Percentiles rank a stretch among this genome's conserved stretches.
These are phyloP conservation scores for Lodderomyces parapsilosis DNA, from an alignment of 1,139 yeast species.

Conservation along the genomic window DNA sequence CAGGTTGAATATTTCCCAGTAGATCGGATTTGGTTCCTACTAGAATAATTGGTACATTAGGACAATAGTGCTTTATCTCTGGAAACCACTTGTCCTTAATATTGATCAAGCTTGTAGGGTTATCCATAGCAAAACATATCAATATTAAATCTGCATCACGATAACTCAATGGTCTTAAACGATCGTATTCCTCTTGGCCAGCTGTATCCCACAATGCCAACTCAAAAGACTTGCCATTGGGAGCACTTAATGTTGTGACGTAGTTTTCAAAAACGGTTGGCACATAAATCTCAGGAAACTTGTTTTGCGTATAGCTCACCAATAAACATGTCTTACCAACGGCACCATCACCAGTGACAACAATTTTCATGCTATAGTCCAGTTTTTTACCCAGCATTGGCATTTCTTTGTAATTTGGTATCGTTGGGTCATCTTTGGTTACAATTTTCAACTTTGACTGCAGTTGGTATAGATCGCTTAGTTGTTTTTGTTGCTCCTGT, in stretches of 20 bases:
- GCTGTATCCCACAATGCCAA: slow-evolving; percentile 92
- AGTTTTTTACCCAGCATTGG: slow-evolving; percentile 28
- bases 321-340: slow-evolving; percentile 90
- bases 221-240: slow-evolving; percentile 54
- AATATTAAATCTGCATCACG: slow-evolving; percentile 77
- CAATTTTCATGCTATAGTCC: slow-evolving; percentile 56
- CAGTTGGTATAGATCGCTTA: slow-evolving; percentile 18
- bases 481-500: slow-evolving; percentile 28
- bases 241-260: slow-evolving; percentile 60
- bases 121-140: slow-evolving; percentile 74
- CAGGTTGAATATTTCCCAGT: slow-evolving; percentile 38
- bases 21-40: slow-evolving; percentile 82
- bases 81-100: slow-evolving; percentile 85
- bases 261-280: slow-evolving; percentile 91
- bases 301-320: slow-evolving; percentile 77
- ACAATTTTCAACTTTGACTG: slow-evolving; percentile 26
- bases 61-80: slow-evolving; percentile 81
- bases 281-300: slow-evolving; percentile 75
- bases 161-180: slow-evolving; percentile 79
- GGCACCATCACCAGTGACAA: slow-evolving; percentile 94
- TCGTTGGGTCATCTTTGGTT: slow-evolving; percentile 38
- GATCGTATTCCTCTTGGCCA: slow-evolving; percentile 88
- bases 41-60: slow-evolving; percentile 69
- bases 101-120: slow-evolving; percentile 62
- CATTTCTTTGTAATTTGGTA: slow-evolving; percentile 38